Evolutionary conservation across 768 basidiomycete genomes (phyloP), one percentile per base, ranked within the genome.

Genomic region (Leccinum rimulosum): DNA sequence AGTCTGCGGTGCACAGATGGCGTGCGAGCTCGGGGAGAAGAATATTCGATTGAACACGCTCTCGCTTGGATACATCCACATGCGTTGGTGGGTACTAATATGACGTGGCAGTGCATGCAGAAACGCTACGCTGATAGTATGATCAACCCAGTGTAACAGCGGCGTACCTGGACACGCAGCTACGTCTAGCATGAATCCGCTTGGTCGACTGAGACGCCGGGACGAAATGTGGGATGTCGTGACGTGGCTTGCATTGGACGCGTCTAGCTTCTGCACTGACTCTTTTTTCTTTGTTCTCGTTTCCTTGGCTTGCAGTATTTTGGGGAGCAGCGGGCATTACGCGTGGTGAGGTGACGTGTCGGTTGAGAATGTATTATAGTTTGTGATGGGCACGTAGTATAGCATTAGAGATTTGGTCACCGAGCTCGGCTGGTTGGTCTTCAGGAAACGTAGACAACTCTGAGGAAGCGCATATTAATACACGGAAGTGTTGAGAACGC

Each of bases 1-100:
- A 92, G 73, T 82, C 86, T 1, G 89, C 84, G 5, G 88, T 92
- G 14, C 72, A 48, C 89, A 92, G 73, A 89, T 90, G 88, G 89
- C 88, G 4, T 89, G 88, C 66, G 90, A 92, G 68, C 79, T 92
- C 2, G 90, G 87, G 1, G 74, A 68, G 35, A 75, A 84, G 69
- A 74, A 77, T 2, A 90, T 92, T 52, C 80, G 89, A 4, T 88
- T 91, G 59, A 92, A 92, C 70, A 77, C 85, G 11, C 77, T 92
- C 53, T 91, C 89, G 10, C 88, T 88, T 0, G 89, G 90, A 3
- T 82, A 89, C 66, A 88, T 91, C 35, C 12, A 35, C 35, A 14
- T 35, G 12, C 12, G 4, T 35, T 35, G 33, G 22, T 22, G 22
- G 31, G 10, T 11, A 31, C 9, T 5, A 31, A 5, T 36, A 36